Base-by-base conservation (phyloP, 306 rosid species). In the Castanospermum australe region DNA sequence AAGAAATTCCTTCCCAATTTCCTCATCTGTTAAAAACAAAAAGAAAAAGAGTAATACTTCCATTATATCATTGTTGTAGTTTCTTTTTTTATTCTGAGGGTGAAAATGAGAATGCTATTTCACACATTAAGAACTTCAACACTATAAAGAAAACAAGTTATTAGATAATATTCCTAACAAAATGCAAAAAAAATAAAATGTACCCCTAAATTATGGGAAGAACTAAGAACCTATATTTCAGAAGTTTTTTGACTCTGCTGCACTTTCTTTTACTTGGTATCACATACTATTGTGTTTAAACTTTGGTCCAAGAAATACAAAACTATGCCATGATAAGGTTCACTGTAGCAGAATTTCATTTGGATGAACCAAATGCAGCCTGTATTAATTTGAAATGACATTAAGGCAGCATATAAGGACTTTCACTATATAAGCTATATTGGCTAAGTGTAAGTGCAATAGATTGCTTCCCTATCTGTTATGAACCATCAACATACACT, bases 1-100 rank as follows among this genome's bases (percentile, higher is more conserved):
- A 79, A 91, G 93, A 83, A 92, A 95, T 32, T 86, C 92, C 41
- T 88, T 89, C 60, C 89, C 92, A 35, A 92, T 83, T n/a, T 86
- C 97, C 41, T 80, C 90, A 82, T 88, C 99, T 95, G 87, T 79
- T 72, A 72, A 65, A 80, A 84, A 62, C 45, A 42, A 66, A 79
- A 59, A 74, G 38, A 10, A 25, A 48, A 47, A 77, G 54, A 21
- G 54, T 35, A 2, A 56, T 22, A 30, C 17, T 79, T 76, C 47
- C 6, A 14, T 55, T 6, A 74, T 57, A 35, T 70, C 57, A 60
- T 13, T 54, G 61, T 30, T 30, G 45, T 69, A 76, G 47, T n/a
- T 47, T 30, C 14, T 14, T 45, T 24, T 56, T 21, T 66, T 60
- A 63, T 32, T 65, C 38, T 9, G 38, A 36, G 38, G 11, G 36